Conservation (phyloP, 495 filamentous ascomycete genomes). For the Tuber brumale region DNA sequence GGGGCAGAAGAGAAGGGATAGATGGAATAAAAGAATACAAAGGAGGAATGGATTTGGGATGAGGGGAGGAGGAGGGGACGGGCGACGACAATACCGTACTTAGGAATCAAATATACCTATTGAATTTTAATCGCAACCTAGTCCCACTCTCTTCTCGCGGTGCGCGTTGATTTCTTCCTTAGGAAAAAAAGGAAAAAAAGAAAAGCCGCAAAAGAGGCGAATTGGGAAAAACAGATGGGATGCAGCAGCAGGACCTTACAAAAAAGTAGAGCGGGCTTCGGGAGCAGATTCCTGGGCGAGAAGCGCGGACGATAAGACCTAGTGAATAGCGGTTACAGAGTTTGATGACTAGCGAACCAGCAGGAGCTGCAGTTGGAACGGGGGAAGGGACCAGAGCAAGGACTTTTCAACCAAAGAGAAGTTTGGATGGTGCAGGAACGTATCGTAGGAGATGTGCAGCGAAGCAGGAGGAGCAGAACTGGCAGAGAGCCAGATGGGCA, state of each 20-base stretch:
- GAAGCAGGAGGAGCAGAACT: not conserved
- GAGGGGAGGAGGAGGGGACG: conserved; percentile 1
- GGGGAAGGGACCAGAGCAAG: not conserved
- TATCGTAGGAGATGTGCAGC: not conserved
- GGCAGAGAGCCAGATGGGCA: not conserved
- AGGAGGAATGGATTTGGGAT: not conserved
- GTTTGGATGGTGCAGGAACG: not conserved
- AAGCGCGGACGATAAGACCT: not conserved
- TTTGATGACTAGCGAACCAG: not conserved
- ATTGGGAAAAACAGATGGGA: not conserved
- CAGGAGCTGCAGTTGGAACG: not conserved
- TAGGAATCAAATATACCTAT: conserved; percentile 3
- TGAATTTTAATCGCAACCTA: not conserved
- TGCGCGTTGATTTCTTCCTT: conserved; percentile 4
- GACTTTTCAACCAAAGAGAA: not conserved
- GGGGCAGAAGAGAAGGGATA: not conserved
- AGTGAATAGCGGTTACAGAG: not conserved
- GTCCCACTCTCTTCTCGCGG: not conserved
- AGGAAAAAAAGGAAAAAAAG: conserved; percentile 9
- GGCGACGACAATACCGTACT: not conserved
- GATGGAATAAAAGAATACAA: not conserved
- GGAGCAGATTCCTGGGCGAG: conserved; percentile 6
- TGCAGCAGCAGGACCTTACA: not conserved
- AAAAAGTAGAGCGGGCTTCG: not conserved
- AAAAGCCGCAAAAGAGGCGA: conserved; percentile 4